Evolutionary conservation across 768 basidiomycete genomes (phyloP).

Genomic region (Termitomyces sp.): DNA sequence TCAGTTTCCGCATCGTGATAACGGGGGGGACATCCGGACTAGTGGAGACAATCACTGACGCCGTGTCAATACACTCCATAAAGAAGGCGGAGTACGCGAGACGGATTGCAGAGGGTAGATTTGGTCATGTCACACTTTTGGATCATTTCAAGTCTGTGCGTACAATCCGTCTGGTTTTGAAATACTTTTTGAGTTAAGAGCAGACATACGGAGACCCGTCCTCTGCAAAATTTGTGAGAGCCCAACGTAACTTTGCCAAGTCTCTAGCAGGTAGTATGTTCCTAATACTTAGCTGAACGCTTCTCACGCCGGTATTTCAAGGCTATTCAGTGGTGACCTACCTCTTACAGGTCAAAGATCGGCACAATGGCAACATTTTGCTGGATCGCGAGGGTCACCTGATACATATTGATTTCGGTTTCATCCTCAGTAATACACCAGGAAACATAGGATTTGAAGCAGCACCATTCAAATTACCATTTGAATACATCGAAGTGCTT

Average conservation of each 20-base stretch:
- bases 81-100: conserved; percentile 98
- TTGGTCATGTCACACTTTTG: conserved; percentile 83
- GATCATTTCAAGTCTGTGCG: conserved; percentile 89
- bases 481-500: conserved; percentile 94
- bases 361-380: conserved; percentile 98
- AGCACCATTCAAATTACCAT: conserved; percentile 95
- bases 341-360: conserved; percentile 95
- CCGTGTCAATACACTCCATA: conserved; percentile 97
- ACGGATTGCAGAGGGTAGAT: conserved; percentile 68
- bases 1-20: conserved; percentile 87
- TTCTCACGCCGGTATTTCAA: conserved; percentile 17
- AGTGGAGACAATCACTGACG: conserved; percentile 97
- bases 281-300: neutral
- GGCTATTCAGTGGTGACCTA: conserved; percentile 97
- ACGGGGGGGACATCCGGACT: conserved; percentile 90
- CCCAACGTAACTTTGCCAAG: conserved; percentile 91
- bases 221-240: conserved; percentile 81
- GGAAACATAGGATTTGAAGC: conserved; percentile 98
- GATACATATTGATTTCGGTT: conserved; percentile 98
- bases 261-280: conserved; percentile 67
- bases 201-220: conserved; percentile 89
- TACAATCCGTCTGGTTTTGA: conserved; percentile 1
- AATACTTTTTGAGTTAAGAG: neutral
- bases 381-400: conserved; percentile 93
- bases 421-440: conserved; percentile 95